phyloP scores from a whole-genome alignment of 2,329 filamentous ascomycete species.

The Botrytis medusae region DNA sequence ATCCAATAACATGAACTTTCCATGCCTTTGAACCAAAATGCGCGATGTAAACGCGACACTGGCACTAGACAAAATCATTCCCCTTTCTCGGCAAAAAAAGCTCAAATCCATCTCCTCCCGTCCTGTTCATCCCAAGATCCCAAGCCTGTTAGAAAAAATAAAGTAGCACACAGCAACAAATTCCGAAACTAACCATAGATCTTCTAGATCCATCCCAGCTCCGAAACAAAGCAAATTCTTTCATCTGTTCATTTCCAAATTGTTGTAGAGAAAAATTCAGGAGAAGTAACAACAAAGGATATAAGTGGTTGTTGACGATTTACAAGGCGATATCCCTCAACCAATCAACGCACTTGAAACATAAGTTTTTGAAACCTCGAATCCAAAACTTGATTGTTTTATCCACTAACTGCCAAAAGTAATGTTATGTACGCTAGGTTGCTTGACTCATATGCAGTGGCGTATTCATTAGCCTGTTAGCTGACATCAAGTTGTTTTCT shows the following conservation, averaged over 20 bases:
- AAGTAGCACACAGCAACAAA: neutral
- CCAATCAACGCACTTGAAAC: conserved; percentile 19
- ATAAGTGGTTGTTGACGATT: neutral
- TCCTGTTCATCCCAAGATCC: neutral
- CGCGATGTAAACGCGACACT: neutral
- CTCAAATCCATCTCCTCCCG: neutral
- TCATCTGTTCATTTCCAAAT: neutral
- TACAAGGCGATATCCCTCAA: neutral
- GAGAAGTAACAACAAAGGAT: neutral
- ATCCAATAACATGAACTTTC: neutral
- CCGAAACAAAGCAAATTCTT: neutral
- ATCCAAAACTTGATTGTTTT: neutral
- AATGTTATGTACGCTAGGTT: neutral
- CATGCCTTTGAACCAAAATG: neutral
- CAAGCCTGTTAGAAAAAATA: neutral
- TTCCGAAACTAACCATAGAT: neutral
- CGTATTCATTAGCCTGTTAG: neutral
- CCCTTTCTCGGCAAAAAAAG: neutral
- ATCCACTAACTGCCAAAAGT: neutral
- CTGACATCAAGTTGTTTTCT: neutral
- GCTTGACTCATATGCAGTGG: neutral
- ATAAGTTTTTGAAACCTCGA: neutral
- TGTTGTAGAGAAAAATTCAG: too few species aligned
- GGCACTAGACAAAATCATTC: neutral
- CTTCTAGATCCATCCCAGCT: neutral